Evolutionary conservation across 331 rosid species (phyloP), one percentile per base, ranked within the genome.

Genomic region (Acacia concinna): DNA sequence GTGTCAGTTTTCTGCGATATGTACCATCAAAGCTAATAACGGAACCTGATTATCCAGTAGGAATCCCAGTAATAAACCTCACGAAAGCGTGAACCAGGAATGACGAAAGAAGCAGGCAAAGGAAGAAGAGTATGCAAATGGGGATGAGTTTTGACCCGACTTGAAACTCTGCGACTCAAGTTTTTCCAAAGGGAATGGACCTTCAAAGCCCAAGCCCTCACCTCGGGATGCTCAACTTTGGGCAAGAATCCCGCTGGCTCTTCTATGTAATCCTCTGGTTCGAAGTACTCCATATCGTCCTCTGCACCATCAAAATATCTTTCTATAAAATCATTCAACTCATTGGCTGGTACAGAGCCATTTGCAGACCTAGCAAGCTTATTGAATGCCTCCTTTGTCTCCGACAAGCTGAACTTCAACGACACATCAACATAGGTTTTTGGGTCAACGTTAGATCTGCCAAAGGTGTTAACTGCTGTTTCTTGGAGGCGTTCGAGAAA

Each of bases 31-130:
- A 41, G 35, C 0, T 23, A 14, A 56, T 7, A 74, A 74, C 56
- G 37, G 25, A 60, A 83, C 96, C 96, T 83, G 25, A 87, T 86
- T 0, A 89, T 80, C 96, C 96, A 91, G 81, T 91, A 91, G 46
- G 96, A 87, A 80, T 91, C 93, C 96, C 96, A 91, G 52, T 91
- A 91, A 68, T 91, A 91, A 75, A 89, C 78, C 84, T 91, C 96
- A 46, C 87, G 85, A 56, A 91, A 91, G 62, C 92, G 68, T 0
- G 93, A 87, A 20, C 96, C 96, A 0, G 96, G 92, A 81, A 91
- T 79, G 6, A 89, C 37, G 47, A 75, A 71, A 13, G 83, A 73
- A 64, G 75, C 20, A 4, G 90, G 87, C 40, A 91, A 75, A 51
- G 96, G 92, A 62, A 89, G 85, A 79, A 91, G 30, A 65, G 93